Base-by-base conservation (phyloP, 2,329 filamentous ascomycete genomes). In the Aspergillus clavatus region DNA sequence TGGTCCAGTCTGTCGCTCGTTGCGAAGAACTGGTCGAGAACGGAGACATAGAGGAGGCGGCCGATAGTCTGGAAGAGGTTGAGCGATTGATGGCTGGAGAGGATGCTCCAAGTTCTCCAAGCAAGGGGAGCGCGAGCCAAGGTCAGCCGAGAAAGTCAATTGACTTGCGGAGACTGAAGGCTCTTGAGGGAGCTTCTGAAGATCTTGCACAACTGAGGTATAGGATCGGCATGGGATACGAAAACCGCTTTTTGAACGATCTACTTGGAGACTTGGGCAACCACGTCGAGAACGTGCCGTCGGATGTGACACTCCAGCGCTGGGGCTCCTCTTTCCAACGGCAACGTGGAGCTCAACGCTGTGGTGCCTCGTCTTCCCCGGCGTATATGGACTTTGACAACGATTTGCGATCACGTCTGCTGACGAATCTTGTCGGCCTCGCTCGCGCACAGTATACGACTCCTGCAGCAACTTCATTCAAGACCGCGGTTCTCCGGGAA, bases 221-320 rank as follows among this genome's bases (percentile, higher is more conserved):
- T 52, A 83, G 88, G 2, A 88, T 96, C 46, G 93, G 93, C 18
- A 89, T 86, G 65, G 87, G 84, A 0, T 97, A 90, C 61, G 90
- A 97, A 63, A 72, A 78, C 2, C 83, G 84, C 36, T 95, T 97
- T 58, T 74, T 93, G 23, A 80, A 83, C 47, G 80, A 87, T 22
- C 74, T 98, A 14, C 75, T 97, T 23, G 78, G 76, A 3, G 93
- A 98, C 66, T 69, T 97, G 31, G 81, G 87, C 41, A 76, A 79
- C n/a, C 93, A 98, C 63, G 76, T 89, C 22, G 82, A 87, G 42
- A 80, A 77, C 2, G 84, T 93, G 2, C 82, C 88, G 1, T 71
- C 72, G 1, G 72, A 81, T 26, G 84, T 88, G 38, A 91, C 94
- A 1, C 71, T 98, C 10, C 82, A 87, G 56, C 80, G 93, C 54